A percentile compares a stretch with the other conserved stretches of the same genome.
phyloP scores from a whole-genome alignment of 345 rosid species.

The Syzygium oleosum region DNA sequence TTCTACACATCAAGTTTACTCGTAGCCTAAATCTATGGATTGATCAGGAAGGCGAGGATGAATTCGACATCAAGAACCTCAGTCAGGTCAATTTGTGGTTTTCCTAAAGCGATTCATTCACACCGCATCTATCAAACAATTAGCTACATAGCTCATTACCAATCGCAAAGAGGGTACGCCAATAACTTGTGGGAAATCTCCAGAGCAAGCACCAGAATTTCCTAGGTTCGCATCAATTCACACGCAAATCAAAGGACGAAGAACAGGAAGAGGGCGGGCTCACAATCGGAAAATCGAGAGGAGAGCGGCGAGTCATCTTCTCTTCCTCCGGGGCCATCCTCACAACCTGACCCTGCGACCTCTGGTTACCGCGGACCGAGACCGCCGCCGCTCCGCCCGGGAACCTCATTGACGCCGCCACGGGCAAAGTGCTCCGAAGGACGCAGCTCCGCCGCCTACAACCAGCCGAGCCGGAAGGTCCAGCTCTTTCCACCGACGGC shows the following conservation, averaged over 20 bases:
- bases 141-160: background rate
- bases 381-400: background rate
- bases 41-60: background rate
- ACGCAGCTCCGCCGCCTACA: background rate
- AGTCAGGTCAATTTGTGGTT: background rate
- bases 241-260: background rate
- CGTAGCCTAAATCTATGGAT: background rate
- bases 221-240: background rate
- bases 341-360: slow-evolving; percentile 13
- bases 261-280: background rate
- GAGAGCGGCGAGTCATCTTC: slow-evolving; percentile 29
- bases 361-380: background rate
- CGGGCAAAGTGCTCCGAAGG: background rate
- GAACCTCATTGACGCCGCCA: background rate
- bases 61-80: background rate
- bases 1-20: background rate
- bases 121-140: background rate
- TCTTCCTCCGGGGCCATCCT: slow-evolving; percentile 44
- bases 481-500: background rate
- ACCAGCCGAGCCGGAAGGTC: background rate
- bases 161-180: background rate
- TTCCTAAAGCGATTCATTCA: background rate
- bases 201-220: background rate
- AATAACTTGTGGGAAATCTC: background rate
- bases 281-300: slow-evolving; percentile 32